A percentile compares a stretch with the other conserved stretches of the same genome.
These are phyloP conservation scores for Periconia sp. DNA, from an alignment of 2,329 filamentous ascomycete species.

Conservation along the genomic window DNA sequence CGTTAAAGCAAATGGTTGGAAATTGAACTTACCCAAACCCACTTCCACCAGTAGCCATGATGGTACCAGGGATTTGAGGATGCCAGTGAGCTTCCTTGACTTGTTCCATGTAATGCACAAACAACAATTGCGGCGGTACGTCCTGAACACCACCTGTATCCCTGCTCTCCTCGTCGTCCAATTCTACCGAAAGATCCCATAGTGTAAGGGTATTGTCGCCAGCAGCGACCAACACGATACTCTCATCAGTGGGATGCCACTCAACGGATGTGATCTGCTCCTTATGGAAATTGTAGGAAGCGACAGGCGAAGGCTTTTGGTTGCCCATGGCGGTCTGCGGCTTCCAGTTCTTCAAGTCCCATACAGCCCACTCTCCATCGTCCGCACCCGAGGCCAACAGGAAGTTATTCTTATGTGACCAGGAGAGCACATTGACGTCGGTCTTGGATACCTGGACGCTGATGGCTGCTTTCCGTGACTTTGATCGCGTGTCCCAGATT, in stretches of 20 bases:
- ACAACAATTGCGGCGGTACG: constrained; percentile 90
- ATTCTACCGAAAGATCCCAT: constrained; percentile 94
- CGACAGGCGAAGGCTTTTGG: constrained; percentile 72
- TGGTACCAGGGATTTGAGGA: constrained; percentile 84
- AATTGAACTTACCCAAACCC: constrained; percentile 64
- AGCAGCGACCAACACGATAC: constrained; percentile 87
- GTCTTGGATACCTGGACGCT: constrained; percentile 79
- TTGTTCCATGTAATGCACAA: constrained; percentile 93
- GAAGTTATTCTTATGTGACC: constrained; percentile 86
- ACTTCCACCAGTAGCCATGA: constrained; percentile 87
- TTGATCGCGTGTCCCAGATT: constrained; percentile 92
- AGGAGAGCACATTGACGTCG: constrained; percentile 96
- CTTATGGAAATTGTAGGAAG: constrained; percentile 91
- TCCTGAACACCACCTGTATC: constrained; percentile 85
- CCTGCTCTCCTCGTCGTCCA: constrained; percentile 95
- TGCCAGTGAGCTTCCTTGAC: constrained; percentile 98
- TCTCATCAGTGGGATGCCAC: constrained; percentile 97
- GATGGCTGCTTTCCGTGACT: constrained; percentile 84
- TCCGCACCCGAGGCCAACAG: constrained; percentile 91
- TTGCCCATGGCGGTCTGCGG: constrained; percentile 54
- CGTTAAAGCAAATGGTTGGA: neutral
- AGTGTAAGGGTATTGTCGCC: constrained; percentile 93
- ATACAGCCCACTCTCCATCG: constrained; percentile 91
- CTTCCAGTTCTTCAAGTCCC: constrained; percentile 97
- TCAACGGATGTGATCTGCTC: constrained; percentile 95